Percentiles rank a stretch among this genome's conserved stretches.
These are phyloP conservation scores for Wickerhamiella siamensis DNA, from an alignment of 805 yeast species.

Conservation along the genomic window DNA sequence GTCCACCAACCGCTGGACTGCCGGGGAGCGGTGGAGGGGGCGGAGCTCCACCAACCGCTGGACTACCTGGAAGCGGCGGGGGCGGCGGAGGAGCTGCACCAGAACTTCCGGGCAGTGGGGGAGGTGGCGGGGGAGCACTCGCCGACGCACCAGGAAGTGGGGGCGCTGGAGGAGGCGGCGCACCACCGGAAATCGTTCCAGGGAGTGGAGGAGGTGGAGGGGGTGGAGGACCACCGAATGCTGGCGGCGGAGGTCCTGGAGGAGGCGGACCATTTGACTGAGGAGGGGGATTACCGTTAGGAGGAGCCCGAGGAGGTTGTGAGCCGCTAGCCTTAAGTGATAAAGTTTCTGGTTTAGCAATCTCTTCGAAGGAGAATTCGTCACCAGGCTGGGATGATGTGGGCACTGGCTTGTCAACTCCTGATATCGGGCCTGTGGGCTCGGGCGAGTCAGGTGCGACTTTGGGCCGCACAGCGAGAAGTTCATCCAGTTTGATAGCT, in stretches of 20 bases:
- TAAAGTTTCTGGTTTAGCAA: too few species aligned
- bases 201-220: conserved; percentile 9
- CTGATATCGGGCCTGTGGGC: conserved; percentile 1
- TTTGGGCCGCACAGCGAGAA: not conserved
- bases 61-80: conserved; percentile 28
- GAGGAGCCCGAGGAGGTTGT: not conserved
- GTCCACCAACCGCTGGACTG: conserved; percentile 17
- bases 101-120: conserved; percentile 9
- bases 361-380: too few species aligned
- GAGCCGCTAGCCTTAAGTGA: not conserved
- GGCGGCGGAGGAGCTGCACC: conserved; percentile 19
- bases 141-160: conserved; percentile 11
- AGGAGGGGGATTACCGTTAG: not conserved
- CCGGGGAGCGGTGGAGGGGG: conserved; percentile 23
- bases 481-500: not conserved
- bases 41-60: conserved; percentile 8
- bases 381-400: too few species aligned
- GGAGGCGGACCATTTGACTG: conserved; percentile 12
- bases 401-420: not conserved
- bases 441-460: not conserved
- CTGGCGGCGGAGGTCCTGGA: conserved; percentile 16
- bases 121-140: conserved; percentile 17
- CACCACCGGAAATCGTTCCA: conserved; percentile 14
- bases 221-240: conserved; percentile 20
- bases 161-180: conserved; percentile 26